phyloP scores from a whole-genome alignment of 371 early-diverging fungal genomes.

The Mortierella sp. region DNA sequence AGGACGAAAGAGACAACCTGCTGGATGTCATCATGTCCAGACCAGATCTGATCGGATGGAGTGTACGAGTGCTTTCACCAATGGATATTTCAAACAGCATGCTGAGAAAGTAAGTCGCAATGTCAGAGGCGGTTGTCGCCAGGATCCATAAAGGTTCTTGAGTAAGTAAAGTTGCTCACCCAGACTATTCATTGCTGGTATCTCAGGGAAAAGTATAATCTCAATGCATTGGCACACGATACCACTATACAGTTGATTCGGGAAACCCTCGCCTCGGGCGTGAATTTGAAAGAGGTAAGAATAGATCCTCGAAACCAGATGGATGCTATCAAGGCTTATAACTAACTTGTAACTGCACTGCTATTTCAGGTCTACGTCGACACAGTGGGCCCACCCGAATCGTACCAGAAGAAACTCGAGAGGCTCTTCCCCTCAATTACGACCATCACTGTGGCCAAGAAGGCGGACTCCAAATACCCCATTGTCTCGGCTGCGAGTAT shows the following conservation, averaged over 20 bases:
- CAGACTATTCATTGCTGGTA: too few species aligned
- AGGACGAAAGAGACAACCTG: slow-evolving; percentile 76
- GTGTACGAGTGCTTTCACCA: slow-evolving; percentile 85
- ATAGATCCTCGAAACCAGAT: too few species aligned
- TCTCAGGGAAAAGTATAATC: slow-evolving; percentile 84
- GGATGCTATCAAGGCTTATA: too few species aligned
- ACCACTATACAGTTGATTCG: slow-evolving; percentile 90
- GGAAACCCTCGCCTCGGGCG: slow-evolving; percentile 68
- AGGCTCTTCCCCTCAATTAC: slow-evolving; percentile 76
- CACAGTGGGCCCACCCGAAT: slow-evolving; percentile 95
- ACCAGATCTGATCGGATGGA: slow-evolving; percentile 86
- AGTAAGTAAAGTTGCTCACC: too few species aligned
- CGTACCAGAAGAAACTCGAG: slow-evolving; percentile 84
- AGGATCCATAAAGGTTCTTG: too few species aligned
- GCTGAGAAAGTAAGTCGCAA: slow-evolving; percentile 78
- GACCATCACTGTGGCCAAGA: slow-evolving; percentile 89
- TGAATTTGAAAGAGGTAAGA: slow-evolving; percentile 79
- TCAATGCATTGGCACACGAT: slow-evolving; percentile 96
- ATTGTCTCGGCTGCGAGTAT: slow-evolving; percentile 99
- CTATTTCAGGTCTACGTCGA: slow-evolving; percentile 89
- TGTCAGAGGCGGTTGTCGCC: too few species aligned
- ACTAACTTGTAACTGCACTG: too few species aligned
- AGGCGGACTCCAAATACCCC: slow-evolving; percentile 97
- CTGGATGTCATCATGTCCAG: slow-evolving; percentile 71
- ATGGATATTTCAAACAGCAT: slow-evolving; percentile 91